These are phyloP conservation scores for Sarocladium strictum DNA, from an alignment of 2,329 filamentous ascomycete genomes.

Conservation along the genomic window DNA sequence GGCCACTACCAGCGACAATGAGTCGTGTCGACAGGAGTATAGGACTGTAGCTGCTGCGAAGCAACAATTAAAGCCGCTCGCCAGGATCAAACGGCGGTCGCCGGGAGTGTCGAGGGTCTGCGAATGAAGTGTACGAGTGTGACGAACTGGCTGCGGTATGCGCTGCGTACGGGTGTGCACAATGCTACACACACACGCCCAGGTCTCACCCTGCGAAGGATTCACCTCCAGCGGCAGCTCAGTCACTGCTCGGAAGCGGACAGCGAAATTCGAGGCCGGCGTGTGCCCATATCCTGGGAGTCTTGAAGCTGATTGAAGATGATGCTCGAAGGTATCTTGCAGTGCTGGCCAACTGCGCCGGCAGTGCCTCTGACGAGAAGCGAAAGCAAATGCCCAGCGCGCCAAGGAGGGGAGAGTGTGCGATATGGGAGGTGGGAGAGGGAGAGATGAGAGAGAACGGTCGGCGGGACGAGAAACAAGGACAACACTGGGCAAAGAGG, in stretches of 20 bases:
- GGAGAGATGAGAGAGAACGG: background rate
- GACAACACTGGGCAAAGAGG: background rate
- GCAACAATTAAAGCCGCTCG: background rate
- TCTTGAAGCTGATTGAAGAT: background rate
- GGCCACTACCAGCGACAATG: background rate
- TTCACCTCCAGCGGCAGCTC: background rate
- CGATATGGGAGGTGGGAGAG: background rate
- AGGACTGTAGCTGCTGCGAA: background rate
- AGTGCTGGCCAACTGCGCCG: conserved; percentile 1
- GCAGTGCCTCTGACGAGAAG: conserved; percentile 7
- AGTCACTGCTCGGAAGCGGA: conserved; percentile 3
- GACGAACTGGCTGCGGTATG: background rate
- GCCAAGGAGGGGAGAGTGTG: conserved; percentile 2
- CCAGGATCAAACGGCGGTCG: background rate
- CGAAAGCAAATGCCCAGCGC: background rate
- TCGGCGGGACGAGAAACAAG: conserved; percentile 1
- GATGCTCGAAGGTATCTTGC: background rate
- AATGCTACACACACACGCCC: background rate
- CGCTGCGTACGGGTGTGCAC: background rate
- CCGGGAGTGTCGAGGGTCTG: background rate
- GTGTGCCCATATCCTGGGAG: background rate
- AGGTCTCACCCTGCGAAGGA: background rate
- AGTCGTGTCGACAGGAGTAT: background rate
- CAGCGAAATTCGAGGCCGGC: background rate
- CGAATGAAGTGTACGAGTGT: background rate